phyloP scores from a whole-genome alignment of 768 basidiomycete species.

The Naganishia kalamii region DNA sequence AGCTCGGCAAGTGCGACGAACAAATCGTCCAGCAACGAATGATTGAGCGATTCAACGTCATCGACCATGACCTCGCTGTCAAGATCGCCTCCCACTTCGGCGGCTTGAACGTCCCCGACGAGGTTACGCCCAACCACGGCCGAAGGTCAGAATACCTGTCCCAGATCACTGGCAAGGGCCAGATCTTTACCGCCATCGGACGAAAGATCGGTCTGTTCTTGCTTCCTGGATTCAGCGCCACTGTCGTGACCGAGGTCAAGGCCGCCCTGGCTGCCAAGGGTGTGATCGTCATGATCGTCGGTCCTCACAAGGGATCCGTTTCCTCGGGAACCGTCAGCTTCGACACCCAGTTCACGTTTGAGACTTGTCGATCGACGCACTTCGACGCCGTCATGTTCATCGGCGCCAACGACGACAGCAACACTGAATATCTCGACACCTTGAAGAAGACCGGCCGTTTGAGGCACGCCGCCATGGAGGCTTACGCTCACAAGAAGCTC shows the following conservation, averaged over 20 bases:
- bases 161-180: slow-evolving; percentile 49
- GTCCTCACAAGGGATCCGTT: slow-evolving; percentile 59
- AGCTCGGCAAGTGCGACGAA: slow-evolving; percentile 77
- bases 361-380: slow-evolving; percentile 64
- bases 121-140: slow-evolving; percentile 57
- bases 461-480: slow-evolving; percentile 76
- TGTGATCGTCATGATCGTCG: slow-evolving; percentile 57
- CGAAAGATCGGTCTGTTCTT: slow-evolving; percentile 68
- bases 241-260: slow-evolving; percentile 58
- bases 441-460: slow-evolving; percentile 61
- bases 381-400: slow-evolving; percentile 79
- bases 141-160: slow-evolving; percentile 57
- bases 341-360: slow-evolving; percentile 61
- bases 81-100: slow-evolving; percentile 63
- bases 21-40: slow-evolving; percentile 63
- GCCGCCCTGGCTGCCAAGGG: slow-evolving; percentile 53
- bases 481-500: slow-evolving; percentile 77
- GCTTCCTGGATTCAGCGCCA: slow-evolving; percentile 64
- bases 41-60: slow-evolving; percentile 61
- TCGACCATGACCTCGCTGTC: slow-evolving; percentile 68
- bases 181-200: slow-evolving; percentile 48
- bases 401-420: slow-evolving; percentile 53
- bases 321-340: slow-evolving; percentile 43
- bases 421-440: slow-evolving; percentile 53
- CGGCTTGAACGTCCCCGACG: slow-evolving; percentile 55